Conservation (phyloP, 164 flowering plant genomes). For the Aristolochia californica region DNA sequence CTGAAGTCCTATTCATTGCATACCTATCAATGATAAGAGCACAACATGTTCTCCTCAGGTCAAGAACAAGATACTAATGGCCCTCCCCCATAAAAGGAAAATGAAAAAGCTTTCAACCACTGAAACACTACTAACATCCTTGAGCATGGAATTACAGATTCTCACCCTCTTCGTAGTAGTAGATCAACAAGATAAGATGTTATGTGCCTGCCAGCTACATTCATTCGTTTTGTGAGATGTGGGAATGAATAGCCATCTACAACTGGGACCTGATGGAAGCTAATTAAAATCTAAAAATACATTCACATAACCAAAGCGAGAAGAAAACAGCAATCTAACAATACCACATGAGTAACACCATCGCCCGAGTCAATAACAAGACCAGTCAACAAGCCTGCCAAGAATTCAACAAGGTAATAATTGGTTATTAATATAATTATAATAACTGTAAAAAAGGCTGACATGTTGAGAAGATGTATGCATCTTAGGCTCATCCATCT, state of each 20-base stretch:
- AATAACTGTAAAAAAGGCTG: too few species aligned
- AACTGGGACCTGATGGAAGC: conserved; percentile 72
- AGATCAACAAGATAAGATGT: conserved; percentile 97
- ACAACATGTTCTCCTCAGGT: conserved; percentile 7
- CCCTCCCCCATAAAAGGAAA: neutral
- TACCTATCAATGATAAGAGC: conserved; percentile 43
- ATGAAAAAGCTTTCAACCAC: too few species aligned
- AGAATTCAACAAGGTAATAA: conserved; percentile 8
- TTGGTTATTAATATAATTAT: too few species aligned
- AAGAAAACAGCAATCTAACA: neutral
- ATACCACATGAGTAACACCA: conserved; percentile 99
- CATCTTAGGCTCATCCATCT: too few species aligned
- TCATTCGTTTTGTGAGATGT: conserved; percentile 97
- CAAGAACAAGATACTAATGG: neutral
- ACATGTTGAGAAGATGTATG: too few species aligned
- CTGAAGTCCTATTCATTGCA: conserved; percentile 82
- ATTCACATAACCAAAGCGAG: neutral
- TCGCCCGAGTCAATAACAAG: conserved; percentile 98
- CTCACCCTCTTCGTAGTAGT: conserved; percentile 89
- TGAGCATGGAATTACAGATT: neutral
- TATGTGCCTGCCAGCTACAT: conserved; percentile 96
- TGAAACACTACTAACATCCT: too few species aligned
- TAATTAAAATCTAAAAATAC: neutral
- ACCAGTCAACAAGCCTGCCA: conserved; percentile 87
- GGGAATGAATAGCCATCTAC: conserved; percentile 99